Percentiles rank a stretch among this genome's conserved stretches.
Conservation (phyloP, 1,139 yeast genomes). For the Nematodospora anomalae region DNA sequence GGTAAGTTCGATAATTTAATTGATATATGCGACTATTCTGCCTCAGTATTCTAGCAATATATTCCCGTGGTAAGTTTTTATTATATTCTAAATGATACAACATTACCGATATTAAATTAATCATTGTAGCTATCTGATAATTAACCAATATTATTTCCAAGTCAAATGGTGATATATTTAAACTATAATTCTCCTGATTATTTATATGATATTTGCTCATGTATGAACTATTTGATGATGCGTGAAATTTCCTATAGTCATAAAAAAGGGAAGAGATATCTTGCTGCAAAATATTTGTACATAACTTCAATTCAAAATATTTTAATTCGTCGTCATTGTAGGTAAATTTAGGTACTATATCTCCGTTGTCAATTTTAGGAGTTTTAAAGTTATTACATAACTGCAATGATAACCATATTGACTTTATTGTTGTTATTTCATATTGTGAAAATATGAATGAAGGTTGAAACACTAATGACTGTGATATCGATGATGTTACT, state of each 20-base stretch:
- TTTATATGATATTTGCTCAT: background rate
- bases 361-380: background rate
- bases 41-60: slow-evolving; percentile 16
- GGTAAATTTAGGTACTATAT: background rate
- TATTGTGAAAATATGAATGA: slow-evolving; percentile 15
- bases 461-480: slow-evolving; percentile 1
- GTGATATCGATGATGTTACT: no score
- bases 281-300: slow-evolving; percentile 1
- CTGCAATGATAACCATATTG: slow-evolving; percentile 18
- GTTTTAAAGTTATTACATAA: slow-evolving; percentile 5
- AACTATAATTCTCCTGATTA: background rate
- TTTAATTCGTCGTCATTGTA: slow-evolving; percentile 1
- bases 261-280: background rate
- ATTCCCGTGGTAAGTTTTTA: slow-evolving; percentile 15
- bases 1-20: slow-evolving; percentile 18
- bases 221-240: background rate
- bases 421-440: slow-evolving; percentile 17
- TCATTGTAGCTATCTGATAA: slow-evolving; percentile 21
- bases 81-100: slow-evolving; percentile 19
- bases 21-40: slow-evolving; percentile 23
- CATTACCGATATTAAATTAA: slow-evolving; percentile 21
- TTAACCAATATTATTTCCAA: slow-evolving; percentile 15
- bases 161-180: slow-evolving; percentile 5
- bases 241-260: background rate
- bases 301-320: slow-evolving; percentile 3